Base-by-base conservation (phyloP, 352 stramenopile species). In the Saprolegnia parasitica region DNA sequence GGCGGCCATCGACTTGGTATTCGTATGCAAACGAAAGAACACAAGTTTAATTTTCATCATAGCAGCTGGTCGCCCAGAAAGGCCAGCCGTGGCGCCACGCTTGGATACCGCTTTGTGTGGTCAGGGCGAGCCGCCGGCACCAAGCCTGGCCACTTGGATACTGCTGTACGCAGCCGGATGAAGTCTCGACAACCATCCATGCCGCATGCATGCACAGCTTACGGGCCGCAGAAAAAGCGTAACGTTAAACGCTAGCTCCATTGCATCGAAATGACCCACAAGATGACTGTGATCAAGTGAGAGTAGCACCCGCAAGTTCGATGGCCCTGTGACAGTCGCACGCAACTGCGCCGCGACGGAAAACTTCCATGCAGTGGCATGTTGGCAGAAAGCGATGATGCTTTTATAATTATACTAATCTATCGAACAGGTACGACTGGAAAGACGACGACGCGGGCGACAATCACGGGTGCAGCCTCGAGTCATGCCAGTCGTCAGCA, bases 401-500 rank as follows among this genome's bases (percentile, higher is more conserved):
- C 29, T 49, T 49, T 15, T n/a, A 49, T 11, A 49, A 49, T 49
- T 11, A 49, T 49, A 49, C 42, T 49, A 49, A n/a, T 49, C 42
- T n/a, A n/a, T 49, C 29, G 29, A n/a, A n/a, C n/a, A n/a, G n/a
- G n/a, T 5, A 35, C 29, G 29, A 35, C 29, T 35, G 29, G 29
- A 35, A 35, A 35, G 29, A 35, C 29, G 29, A 35, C 29, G 29
- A 35, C 2, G 29, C 29, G 29, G 29, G 5, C 29, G 29, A 35
- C 29, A 5, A 35, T 35, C 29, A 35, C 29, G 29, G 29, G 29
- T n/a, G 42, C 42, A 49, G 42, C 42, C 11, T 49, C 42, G 42
- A 49, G 42, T 49, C 42, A n/a, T 11, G 24, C 52, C 52, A 60
- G 52, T 60, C 52, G 52, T 60, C 52, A 9, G 52, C 52, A 21